These are phyloP conservation scores for Capsaspora owczarzaki DNA, from an alignment of 78 protist genomes.

Conservation along the genomic window DNA sequence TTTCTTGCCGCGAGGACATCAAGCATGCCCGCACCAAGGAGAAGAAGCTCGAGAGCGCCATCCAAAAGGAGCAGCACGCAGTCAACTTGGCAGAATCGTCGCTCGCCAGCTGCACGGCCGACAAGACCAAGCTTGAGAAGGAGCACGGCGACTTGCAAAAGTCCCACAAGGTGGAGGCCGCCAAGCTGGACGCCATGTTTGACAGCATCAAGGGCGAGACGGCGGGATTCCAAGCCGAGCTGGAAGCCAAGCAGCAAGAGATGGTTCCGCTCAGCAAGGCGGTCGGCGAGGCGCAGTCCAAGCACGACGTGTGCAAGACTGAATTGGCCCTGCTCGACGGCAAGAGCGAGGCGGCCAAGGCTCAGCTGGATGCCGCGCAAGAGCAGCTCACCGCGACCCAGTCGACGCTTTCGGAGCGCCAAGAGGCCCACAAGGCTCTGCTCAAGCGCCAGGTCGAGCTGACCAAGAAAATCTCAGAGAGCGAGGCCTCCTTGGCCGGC, in stretches of 20 bases:
- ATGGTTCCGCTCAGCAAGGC: constrained; percentile 38
- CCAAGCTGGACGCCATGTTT: constrained; percentile 38
- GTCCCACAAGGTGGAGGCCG: constrained; percentile 31
- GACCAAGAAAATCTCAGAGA: constrained; percentile 22
- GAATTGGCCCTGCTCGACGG: neutral
- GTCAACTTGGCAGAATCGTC: neutral
- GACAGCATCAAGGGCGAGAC: constrained; percentile 47
- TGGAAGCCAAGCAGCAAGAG: constrained; percentile 66
- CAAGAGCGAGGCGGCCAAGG: neutral
- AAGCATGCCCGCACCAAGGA: constrained; percentile 17
- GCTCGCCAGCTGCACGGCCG: neutral
- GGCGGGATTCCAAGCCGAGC: constrained; percentile 36
- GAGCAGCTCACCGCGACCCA: neutral
- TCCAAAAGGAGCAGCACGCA: constrained; percentile 1
- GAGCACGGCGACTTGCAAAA: constrained; percentile 17
- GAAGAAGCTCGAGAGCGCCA: neutral
- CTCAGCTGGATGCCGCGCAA: neutral
- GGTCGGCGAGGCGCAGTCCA: neutral
- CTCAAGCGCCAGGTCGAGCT: neutral
- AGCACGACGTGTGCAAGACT: neutral
- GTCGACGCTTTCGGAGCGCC: neutral
- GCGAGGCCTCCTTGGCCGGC: too few species aligned
- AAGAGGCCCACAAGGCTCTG: too few species aligned
- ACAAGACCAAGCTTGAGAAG: neutral
- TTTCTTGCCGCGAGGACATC: constrained; percentile 27